phyloP scores from a whole-genome alignment of 306 rosid genomes.

The Medicago lupulina region DNA sequence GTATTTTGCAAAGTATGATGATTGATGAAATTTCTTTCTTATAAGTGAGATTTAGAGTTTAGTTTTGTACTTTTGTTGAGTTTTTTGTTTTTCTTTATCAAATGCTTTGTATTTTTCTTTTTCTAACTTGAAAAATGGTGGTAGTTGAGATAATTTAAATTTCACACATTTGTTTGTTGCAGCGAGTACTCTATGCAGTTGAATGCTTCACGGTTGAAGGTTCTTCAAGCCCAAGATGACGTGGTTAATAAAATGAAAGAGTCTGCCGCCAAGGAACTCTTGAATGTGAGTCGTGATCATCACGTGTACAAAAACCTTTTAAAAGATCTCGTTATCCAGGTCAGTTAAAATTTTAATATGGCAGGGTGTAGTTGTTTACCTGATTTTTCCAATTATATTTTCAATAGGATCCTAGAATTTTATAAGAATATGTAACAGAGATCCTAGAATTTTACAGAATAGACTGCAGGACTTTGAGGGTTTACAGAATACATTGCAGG shows the following conservation, averaged over 20 bases:
- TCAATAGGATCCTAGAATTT: not conserved
- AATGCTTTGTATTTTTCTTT: slow-evolving; percentile 16
- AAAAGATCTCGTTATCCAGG: slow-evolving; percentile 91
- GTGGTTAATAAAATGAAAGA: slow-evolving; percentile 89
- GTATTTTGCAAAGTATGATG: slow-evolving; percentile 17
- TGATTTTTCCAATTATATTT: slow-evolving; percentile 3
- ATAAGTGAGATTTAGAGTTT: not conserved
- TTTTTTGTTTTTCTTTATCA: slow-evolving; percentile 20
- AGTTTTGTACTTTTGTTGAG: not conserved
- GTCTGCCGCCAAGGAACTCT: slow-evolving; percentile 76
- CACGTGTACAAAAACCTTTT: slow-evolving; percentile 63
- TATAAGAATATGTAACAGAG: not conserved
- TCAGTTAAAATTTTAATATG: slow-evolving; percentile 39
- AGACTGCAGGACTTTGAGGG: not conserved
- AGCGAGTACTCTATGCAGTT: slow-evolving; percentile 99
- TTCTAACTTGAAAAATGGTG: slow-evolving; percentile 4
- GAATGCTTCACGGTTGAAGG: slow-evolving; percentile 86
- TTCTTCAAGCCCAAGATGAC: slow-evolving; percentile 98
- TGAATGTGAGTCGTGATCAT: slow-evolving; percentile 68
- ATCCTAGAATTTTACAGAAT: not conserved
- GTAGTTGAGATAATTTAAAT: slow-evolving; percentile 9
- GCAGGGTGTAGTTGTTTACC: not conserved
- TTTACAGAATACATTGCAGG: no score
- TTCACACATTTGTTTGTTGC: slow-evolving; percentile 44
- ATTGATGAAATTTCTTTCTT: not conserved